Base-by-base conservation (phyloP, 805 yeast species). In the Myxozyma mucilagina region DNA sequence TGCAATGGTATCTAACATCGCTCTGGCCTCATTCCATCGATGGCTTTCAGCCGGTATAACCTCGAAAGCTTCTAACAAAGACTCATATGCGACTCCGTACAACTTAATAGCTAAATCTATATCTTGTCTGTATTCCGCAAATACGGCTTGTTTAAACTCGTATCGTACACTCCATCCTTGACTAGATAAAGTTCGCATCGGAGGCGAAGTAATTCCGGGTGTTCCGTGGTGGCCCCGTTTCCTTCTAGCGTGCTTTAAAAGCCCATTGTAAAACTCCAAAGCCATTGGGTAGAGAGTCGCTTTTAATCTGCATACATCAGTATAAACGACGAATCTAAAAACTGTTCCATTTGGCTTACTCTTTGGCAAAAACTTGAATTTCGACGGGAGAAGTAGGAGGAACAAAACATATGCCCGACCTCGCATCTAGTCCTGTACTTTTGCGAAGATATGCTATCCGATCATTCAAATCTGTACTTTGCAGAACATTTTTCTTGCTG, bases 1-100 rank as follows among this genome's bases (percentile, higher is more conserved):
- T 0, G 87, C 85, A 5, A 82, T 69, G 3, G 83, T 71, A 69
- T 90, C 96, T 5, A 87, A 71, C 50, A 87, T 72, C 9, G 70
- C 68, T 47, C 89, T 71, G 41, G 80, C 72, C 44, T 82, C 78
- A 3, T 66, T 61, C 84, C 85, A 82, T 3, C 74, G 64, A 10
- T 68, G 45, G 10, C 67, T 62, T 4, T 64, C 44, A 0, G 71
- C 47, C 4, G 69, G 60, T 1, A 72, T 64, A 6, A 70, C 57
- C 44, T 73, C 77, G 32, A 80, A 72, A 14, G 78, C 66, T 47
- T 76, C 77, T 1, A 82, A 69, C 38, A 84, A 63, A 41, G 80
- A 74, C 57, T 83, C 86, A 67, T 85, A 85, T 0, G 85, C 78
- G 16, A 78, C 73, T 61, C 85, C 87, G 68, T 79, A 78, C 13